These are phyloP conservation scores for Coix lacrymajobi DNA, from an alignment of 176 grass and related monocot species.

Conservation along the genomic window DNA sequence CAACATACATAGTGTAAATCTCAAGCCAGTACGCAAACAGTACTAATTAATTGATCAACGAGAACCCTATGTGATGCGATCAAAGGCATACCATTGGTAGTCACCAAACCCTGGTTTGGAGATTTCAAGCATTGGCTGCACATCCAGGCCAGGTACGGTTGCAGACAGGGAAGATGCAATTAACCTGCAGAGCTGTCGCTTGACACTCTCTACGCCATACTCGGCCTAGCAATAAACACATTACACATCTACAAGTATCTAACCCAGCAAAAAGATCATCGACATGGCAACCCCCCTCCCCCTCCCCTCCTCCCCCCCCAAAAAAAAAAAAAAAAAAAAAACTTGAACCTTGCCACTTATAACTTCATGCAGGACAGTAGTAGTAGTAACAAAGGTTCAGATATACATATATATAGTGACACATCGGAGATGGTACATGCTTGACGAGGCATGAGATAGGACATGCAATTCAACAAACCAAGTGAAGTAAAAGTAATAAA, in stretches of 20 bases:
- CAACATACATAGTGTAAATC: background rate
- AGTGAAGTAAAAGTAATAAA: no score
- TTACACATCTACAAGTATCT: no score
- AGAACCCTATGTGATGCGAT: background rate
- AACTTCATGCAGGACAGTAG: no score
- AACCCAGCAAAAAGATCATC: no score
- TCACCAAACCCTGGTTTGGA: slow-evolving; percentile 49
- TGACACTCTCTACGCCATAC: slow-evolving; percentile 37
- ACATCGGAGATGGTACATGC: background rate
- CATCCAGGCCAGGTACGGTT: slow-evolving; percentile 42
- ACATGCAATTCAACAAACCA: background rate
- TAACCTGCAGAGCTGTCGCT: slow-evolving; percentile 45
- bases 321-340: no score
- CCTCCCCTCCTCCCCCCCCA: no score
- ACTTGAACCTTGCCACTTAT: no score
- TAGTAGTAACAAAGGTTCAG: no score
- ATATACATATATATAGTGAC: no score
- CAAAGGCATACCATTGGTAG: slow-evolving; percentile 51
- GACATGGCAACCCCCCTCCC: no score
- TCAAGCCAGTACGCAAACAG: background rate
- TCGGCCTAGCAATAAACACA: slow-evolving; percentile 36
- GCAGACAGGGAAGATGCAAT: slow-evolving; percentile 38
- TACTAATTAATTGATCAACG: background rate
- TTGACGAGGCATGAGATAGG: background rate
- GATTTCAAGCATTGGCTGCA: slow-evolving; percentile 47